Evolutionary conservation across 1,139 yeast species (phyloP), one percentile per base, ranked within the genome.

Genomic region (Protomyces macrosporus): DNA sequence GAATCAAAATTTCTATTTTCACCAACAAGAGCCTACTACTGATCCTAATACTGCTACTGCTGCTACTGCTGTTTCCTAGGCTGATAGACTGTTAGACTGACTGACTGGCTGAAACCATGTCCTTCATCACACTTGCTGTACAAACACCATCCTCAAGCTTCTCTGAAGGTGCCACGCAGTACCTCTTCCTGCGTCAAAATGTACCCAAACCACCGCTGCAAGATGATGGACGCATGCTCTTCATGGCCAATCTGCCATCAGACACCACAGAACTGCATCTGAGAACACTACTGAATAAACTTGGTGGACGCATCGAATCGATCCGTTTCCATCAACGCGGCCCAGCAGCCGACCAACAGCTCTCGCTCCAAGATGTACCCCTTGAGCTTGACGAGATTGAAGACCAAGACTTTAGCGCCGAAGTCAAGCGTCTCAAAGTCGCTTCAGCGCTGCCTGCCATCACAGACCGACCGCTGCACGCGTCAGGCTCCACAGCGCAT

Each of bases 231-330:
- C 51, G 50, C 23, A 59, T 68, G 14, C 45, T 70, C 45, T 70
- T 69, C 56, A 32, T 69, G 33, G 68, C 68, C 14, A 70, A 70
- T 51, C 45, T 70, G 16, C 71, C 71, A 4, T 63, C 67, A 39
- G 71, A 69, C 50, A 50, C 70, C 6, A 68, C 71, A 5, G 64
- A 67, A 1, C 60, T 64, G 33, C 69, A 67, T 57, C 48, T 70
- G 30, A 59, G 60, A 16, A 53, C 56, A 3, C 60, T 69, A 23
- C 65, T 69, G 33, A 40, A 63, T 14, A 37, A 55, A 14, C 42
- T 67, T 2, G 55, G 63, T 6, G 64, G 65, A 23, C 65, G 65
- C 14, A 53, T 68, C 10, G 67, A 63, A 30, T 52, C 63, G 4
- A 68, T 69, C n/a, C 55, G 56, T 23, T 69, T 69, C 39, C 61